phyloP scores from a whole-genome alignment of 2,329 filamentous ascomycete genomes.

The Neophaeococcomyces aloes region DNA sequence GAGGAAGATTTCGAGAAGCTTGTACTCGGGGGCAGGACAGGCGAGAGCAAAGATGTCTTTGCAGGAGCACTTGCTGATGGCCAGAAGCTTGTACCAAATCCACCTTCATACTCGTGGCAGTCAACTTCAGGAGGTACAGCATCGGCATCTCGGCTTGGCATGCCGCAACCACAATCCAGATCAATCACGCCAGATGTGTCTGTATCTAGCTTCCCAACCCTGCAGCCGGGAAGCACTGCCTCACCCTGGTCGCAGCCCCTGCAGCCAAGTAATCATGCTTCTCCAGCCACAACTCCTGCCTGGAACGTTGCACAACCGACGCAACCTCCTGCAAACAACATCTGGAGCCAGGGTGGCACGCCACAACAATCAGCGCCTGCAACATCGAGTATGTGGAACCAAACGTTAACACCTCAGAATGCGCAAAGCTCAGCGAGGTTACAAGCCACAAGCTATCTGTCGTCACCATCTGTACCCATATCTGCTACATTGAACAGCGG shows the following conservation, averaged over 20 bases:
- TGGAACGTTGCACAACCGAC: slow-evolving; percentile 16
- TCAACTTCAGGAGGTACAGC: slow-evolving; percentile 20
- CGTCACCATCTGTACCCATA: slow-evolving; percentile 41
- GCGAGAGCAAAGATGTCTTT: slow-evolving; percentile 26
- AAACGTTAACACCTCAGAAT: neutral
- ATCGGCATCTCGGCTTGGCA: slow-evolving; percentile 12
- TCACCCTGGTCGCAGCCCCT: slow-evolving; percentile 6
- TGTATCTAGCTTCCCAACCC: slow-evolving; percentile 38
- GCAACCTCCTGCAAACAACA: slow-evolving; percentile 19
- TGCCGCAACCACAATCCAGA: slow-evolving; percentile 27
- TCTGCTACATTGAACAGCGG: no score
- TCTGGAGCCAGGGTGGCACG: slow-evolving; percentile 27
- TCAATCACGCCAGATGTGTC: slow-evolving; percentile 45
- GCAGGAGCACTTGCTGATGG: slow-evolving; percentile 24
- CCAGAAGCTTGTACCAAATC: slow-evolving; percentile 21
- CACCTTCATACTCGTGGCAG: slow-evolving; percentile 37
- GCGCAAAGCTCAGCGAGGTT: slow-evolving; percentile 9
- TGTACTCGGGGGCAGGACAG: slow-evolving; percentile 61
- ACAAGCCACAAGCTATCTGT: slow-evolving; percentile 35
- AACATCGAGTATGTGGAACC: slow-evolving; percentile 5
- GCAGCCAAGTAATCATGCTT: slow-evolving; percentile 7
- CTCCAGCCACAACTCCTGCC: slow-evolving; percentile 12
- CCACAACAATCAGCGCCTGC: slow-evolving; percentile 24
- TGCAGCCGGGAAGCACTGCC: slow-evolving; percentile 28
- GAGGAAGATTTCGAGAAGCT: slow-evolving; percentile 78